These are phyloP conservation scores for Globisporangium nunn DNA, from an alignment of 352 stramenopile genomes.

Conservation along the genomic window DNA sequence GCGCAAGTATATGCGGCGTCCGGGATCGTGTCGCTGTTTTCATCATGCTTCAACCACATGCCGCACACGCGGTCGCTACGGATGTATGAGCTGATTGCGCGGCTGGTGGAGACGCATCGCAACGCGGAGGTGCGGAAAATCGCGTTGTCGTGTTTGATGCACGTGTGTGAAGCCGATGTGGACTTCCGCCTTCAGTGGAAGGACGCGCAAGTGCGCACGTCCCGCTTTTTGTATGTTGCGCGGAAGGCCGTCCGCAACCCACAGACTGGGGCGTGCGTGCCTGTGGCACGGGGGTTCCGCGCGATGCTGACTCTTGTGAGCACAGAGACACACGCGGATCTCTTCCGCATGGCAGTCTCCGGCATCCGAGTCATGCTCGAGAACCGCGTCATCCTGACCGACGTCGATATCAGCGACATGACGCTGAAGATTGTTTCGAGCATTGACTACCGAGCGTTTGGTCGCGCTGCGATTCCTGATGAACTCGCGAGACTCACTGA, in stretches of 20 bases:
- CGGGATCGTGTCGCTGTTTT: constrained; percentile 69
- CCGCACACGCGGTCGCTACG: constrained; percentile 54
- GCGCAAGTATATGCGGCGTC: constrained; percentile 50
- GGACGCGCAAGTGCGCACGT: constrained; percentile 54
- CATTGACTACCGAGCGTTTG: constrained; percentile 80
- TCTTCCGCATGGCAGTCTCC: constrained; percentile 74
- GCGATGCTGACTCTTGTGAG: constrained; percentile 71
- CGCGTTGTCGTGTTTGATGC: constrained; percentile 60
- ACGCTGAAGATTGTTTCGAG: constrained; percentile 73
- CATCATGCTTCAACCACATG: constrained; percentile 72
- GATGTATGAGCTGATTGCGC: constrained; percentile 79
- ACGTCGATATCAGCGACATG: constrained; percentile 83
- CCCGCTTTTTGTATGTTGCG: constrained; percentile 64
- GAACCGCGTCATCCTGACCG: constrained; percentile 69
- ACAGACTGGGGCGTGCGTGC: constrained; percentile 43
- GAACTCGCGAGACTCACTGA: constrained; percentile 33
- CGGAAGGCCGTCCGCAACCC: constrained; percentile 27
- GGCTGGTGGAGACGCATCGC: constrained; percentile 56
- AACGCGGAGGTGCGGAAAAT: constrained; percentile 47
- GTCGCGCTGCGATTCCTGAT: constrained; percentile 60
- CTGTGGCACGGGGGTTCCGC: constrained; percentile 48
- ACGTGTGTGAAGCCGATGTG: constrained; percentile 58
- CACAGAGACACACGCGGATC: constrained; percentile 49
- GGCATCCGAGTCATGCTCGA: constrained; percentile 69
- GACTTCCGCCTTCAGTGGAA: constrained; percentile 67